Percentiles rank a stretch among this genome's conserved stretches.
Evolutionary conservation across 202 grass and related monocot genomes (phyloP).

Genomic region (Hordeum pubiflorum): DNA sequence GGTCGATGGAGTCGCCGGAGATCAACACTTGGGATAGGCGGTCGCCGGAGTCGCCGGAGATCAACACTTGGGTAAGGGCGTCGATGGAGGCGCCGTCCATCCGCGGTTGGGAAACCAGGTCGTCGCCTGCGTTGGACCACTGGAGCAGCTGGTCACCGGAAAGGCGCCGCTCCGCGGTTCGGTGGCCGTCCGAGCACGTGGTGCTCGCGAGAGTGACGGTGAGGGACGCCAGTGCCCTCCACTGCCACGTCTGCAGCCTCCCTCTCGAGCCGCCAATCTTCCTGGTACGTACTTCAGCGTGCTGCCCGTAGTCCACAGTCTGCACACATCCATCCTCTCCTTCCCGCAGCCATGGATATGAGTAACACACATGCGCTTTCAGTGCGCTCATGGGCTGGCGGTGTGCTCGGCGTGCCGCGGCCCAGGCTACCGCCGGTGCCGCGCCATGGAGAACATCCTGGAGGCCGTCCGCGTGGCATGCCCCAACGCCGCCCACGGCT

Average conservation of each 20-base stretch:
- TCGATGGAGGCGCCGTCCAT: neutral
- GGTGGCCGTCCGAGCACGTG: neutral
- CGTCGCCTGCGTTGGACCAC: neutral
- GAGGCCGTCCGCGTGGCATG: neutral
- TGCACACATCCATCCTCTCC: neutral
- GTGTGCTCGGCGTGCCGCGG: constrained; percentile 5
- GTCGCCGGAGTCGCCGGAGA: too few relatives aligned
- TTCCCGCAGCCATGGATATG: neutral
- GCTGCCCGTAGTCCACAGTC: neutral
- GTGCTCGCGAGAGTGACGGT: neutral
- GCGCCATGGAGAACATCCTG: neutral
- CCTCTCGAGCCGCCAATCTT: neutral
- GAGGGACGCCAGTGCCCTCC: neutral
- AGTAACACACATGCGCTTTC: neutral
- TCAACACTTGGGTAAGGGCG: too few relatives aligned
- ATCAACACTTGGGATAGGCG: neutral
- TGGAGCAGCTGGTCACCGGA: neutral
- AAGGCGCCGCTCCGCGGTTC: neutral
- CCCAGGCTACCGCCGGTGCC: neutral
- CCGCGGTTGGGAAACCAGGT: neutral
- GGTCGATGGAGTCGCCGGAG: neutral
- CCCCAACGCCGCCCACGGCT: neutral
- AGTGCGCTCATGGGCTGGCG: neutral
- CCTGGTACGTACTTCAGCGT: neutral
- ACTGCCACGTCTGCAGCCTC: neutral